Conservation (phyloP, 2,329 filamentous ascomycete genomes). For the Penicillium brasilianum region DNA sequence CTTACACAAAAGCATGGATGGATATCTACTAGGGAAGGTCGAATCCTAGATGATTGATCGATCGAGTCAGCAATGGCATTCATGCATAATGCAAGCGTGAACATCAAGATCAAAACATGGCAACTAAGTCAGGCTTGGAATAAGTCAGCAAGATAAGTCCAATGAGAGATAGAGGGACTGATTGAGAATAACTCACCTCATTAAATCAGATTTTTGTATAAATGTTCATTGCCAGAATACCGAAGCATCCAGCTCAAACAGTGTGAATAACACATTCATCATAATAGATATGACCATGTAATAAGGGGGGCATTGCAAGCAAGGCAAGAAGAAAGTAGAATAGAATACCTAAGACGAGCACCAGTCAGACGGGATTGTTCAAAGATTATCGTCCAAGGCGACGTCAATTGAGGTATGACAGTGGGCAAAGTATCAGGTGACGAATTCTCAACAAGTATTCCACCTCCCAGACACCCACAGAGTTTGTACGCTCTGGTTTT, state of each 20-base stretch:
- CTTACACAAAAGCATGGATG: conserved; percentile 31
- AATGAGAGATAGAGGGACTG: not conserved
- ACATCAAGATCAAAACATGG: conserved; percentile 36
- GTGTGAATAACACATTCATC: conserved; percentile 73
- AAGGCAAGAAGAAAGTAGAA: conserved; percentile 15
- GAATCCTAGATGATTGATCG: conserved; percentile 29
- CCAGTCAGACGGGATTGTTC: conserved; percentile 28
- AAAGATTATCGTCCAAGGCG: conserved; percentile 17
- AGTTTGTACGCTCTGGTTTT: conserved; percentile 68
- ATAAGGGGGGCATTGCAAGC: conserved; percentile 20
- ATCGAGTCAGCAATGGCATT: conserved; percentile 36
- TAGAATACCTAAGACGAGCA: conserved; percentile 34
- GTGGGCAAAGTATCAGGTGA: conserved; percentile 60
- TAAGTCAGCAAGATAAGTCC: conserved; percentile 39
- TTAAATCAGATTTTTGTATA: conserved; percentile 75
- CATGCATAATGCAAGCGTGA: conserved; percentile 31
- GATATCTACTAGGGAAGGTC: conserved; percentile 7
- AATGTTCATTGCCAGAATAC: conserved; percentile 63
- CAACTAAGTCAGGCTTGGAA: conserved; percentile 49
- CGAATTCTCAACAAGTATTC: conserved; percentile 71
- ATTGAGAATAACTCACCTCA: conserved; percentile 56
- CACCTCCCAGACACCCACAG: conserved; percentile 59
- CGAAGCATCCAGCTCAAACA: conserved; percentile 65
- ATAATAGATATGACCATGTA: conserved; percentile 54
- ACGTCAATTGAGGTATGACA: conserved; percentile 23